phyloP scores from a whole-genome alignment of 257 asterid genomes.

The Lantana camara region DNA sequence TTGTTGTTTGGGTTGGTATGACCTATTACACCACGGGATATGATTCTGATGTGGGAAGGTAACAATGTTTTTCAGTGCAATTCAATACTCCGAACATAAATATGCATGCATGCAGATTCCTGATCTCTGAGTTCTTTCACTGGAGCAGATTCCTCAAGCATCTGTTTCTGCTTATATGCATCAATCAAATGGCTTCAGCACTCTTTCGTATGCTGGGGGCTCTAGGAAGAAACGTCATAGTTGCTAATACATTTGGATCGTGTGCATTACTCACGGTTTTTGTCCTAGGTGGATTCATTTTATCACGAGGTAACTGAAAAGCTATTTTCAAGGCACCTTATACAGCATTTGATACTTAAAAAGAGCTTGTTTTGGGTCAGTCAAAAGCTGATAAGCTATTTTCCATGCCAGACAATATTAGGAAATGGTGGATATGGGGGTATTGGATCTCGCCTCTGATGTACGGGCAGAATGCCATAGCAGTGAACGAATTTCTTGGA shows the following conservation, averaged over 20 bases:
- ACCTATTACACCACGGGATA: conserved; percentile 65
- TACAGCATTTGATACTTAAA: not conserved
- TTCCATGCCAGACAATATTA: conserved; percentile 43
- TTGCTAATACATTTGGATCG: conserved; percentile 69
- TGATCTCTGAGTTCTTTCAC: conserved; percentile 20
- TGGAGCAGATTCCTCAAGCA: conserved; percentile 61
- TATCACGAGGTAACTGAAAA: conserved; percentile 59
- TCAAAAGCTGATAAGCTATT: conserved; percentile 6
- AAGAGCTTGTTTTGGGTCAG: not conserved
- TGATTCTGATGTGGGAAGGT: conserved; percentile 61
- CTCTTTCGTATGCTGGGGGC: conserved; percentile 68
- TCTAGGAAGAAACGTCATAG: conserved; percentile 60
- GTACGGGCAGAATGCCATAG: conserved; percentile 78
- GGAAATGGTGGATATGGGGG: conserved; percentile 79
- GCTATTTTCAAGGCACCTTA: not conserved
- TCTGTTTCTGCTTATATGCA: conserved; percentile 43
- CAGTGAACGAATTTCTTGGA: conserved; percentile 80
- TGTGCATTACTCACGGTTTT: conserved; percentile 53
- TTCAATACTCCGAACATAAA: not conserved
- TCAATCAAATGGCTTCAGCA: conserved; percentile 61
- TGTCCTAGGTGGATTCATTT: conserved; percentile 64
- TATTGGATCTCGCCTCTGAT: conserved; percentile 83
- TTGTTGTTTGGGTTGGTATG: conserved; percentile 43
- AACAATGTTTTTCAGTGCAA: not conserved
- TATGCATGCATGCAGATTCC: not conserved